phyloP scores from a whole-genome alignment of 2,329 filamentous ascomycete genomes.

The Plenodomus lindquistii region DNA sequence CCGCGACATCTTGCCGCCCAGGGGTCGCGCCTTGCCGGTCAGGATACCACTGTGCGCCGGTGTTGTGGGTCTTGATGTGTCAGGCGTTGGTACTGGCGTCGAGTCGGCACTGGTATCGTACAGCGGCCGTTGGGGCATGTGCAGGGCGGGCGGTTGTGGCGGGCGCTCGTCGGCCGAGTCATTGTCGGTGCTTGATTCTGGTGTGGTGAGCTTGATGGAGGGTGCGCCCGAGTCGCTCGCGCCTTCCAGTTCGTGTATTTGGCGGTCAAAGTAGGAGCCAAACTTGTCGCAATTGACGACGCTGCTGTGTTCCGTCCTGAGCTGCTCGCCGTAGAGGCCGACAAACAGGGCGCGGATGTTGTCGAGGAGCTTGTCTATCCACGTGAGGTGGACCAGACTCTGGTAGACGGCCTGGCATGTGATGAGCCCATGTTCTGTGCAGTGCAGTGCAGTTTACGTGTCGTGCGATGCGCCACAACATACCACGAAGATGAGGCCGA shows the following conservation, averaged over 20 bases:
- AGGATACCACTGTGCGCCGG: slow-evolving; percentile 70
- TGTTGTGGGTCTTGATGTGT: slow-evolving; percentile 77
- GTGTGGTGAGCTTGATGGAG: slow-evolving; percentile 50
- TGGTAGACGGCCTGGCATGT: slow-evolving; percentile 83
- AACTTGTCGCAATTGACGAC: slow-evolving; percentile 76
- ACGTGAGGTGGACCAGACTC: slow-evolving; percentile 89
- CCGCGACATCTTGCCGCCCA: slow-evolving; percentile 74
- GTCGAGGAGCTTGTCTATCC: slow-evolving; percentile 95
- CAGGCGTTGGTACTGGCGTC: slow-evolving; percentile 71
- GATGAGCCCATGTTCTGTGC: slow-evolving; percentile 3
- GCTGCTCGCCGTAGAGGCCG: slow-evolving; percentile 83
- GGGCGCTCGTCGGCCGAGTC: slow-evolving; percentile 56
- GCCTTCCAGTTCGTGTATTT: slow-evolving; percentile 79
- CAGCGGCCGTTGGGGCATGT: slow-evolving; percentile 45
- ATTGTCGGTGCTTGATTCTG: slow-evolving; percentile 55
- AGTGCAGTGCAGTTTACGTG: background rate
- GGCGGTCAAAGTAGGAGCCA: slow-evolving; percentile 92
- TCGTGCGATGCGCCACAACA: slow-evolving; percentile 28
- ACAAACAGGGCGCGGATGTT: slow-evolving; percentile 93
- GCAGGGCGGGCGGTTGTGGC: slow-evolving; percentile 56
- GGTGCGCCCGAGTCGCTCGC: slow-evolving; percentile 47
- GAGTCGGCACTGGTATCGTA: slow-evolving; percentile 65
- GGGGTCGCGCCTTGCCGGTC: slow-evolving; percentile 72
- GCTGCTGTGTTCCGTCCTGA: slow-evolving; percentile 79
- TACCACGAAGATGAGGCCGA: slow-evolving; percentile 94